Evolutionary conservation across 176 grass and related monocot species (phyloP).

Genomic region (Zea luxurians): DNA sequence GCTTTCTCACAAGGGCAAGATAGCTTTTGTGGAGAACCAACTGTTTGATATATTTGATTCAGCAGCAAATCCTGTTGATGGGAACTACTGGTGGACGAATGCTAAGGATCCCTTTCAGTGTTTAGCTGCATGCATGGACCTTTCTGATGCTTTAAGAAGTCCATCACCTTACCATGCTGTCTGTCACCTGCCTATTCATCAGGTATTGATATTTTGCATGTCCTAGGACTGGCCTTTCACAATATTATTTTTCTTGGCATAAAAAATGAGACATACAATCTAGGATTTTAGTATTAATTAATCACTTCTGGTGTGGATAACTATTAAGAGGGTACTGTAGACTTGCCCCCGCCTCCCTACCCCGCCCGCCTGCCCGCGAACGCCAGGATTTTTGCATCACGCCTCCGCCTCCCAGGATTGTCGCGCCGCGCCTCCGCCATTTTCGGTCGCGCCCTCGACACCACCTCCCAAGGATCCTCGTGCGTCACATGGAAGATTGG

Average conservation of each 20-base stretch:
- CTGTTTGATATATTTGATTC: constrained; percentile 88
- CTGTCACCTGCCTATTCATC: constrained; percentile 92
- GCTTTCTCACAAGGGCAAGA: constrained; percentile 70
- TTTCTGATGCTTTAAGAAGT: constrained; percentile 73
- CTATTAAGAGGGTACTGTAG: not conserved
- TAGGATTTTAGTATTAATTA: not conserved
- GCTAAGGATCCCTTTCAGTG: constrained; percentile 97
- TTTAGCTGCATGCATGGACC: constrained; percentile 87
- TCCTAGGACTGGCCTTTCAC: constrained; percentile 1
- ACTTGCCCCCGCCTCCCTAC: no score
- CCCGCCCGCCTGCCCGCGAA: no score
- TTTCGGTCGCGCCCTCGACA: not conserved
- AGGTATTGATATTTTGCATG: constrained; percentile 45
- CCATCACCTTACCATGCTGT: constrained; percentile 53
- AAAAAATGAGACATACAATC: no score
- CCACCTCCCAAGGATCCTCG: constrained; percentile 19
- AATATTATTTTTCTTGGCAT: not conserved
- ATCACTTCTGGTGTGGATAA: constrained; percentile 18
- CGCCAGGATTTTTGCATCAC: no score
- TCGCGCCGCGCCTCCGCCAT: no score
- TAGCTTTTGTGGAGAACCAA: constrained; percentile 73
- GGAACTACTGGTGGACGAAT: constrained; percentile 79
- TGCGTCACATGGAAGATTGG: constrained; percentile 40
- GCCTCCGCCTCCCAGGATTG: no score
- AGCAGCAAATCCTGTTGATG: constrained; percentile 74